Conservation (phyloP, 2,329 filamentous ascomycete genomes). For the Colletotrichum cuscutae region DNA sequence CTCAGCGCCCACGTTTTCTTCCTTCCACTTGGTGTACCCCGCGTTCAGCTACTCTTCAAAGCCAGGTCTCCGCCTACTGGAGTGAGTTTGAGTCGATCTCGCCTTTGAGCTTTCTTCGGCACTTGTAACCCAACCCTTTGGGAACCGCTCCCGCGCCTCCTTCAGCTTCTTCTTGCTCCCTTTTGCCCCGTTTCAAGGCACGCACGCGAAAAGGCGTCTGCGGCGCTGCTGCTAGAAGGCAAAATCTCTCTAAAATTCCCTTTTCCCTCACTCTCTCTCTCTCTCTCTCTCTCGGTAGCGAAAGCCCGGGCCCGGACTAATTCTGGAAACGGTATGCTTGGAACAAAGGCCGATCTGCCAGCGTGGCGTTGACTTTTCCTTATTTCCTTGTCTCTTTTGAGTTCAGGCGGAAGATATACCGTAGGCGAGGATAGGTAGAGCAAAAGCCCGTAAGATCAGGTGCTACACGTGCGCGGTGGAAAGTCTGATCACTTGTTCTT, state of each 20-base stretch:
- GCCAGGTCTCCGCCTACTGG: background rate
- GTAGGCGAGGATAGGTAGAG: background rate
- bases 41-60: background rate
- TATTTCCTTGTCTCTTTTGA: background rate
- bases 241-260: background rate
- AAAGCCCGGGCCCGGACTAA: slow-evolving; percentile 9
- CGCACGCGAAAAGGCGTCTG: background rate
- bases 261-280: no score
- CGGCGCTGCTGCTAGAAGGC: background rate
- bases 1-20: background rate
- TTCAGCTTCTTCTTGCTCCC: background rate
- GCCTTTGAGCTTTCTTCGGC: background rate
- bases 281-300: background rate
- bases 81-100: background rate
- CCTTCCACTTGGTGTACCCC: no score
- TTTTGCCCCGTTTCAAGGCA: background rate
- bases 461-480: background rate
- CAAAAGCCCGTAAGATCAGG: background rate
- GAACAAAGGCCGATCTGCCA: slow-evolving; percentile 21
- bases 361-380: slow-evolving; percentile 15
- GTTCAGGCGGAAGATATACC: background rate
- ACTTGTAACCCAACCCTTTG: background rate
- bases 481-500: background rate
- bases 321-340: slow-evolving; percentile 18
- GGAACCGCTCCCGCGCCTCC: background rate